Evolutionary conservation across 345 rosid genomes (phyloP).

Genomic region (Moringa oleifera): DNA sequence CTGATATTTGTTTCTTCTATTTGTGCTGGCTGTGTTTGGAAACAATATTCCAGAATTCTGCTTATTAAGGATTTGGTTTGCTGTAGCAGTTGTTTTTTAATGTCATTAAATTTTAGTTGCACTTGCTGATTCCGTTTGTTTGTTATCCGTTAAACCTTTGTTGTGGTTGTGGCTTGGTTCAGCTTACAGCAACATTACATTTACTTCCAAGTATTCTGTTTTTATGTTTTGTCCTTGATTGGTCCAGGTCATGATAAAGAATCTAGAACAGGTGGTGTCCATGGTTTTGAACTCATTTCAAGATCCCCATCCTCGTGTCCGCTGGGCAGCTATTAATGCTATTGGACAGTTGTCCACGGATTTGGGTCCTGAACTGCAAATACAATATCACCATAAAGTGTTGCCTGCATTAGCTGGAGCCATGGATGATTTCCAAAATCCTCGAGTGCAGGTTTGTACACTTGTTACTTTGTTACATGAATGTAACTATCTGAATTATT

Average conservation of each 20-base stretch:
- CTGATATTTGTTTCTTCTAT: no score
- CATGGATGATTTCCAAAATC: slow-evolving; percentile 98
- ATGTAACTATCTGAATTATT: not conserved
- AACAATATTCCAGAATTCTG: no score
- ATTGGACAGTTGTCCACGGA: slow-evolving; percentile 97
- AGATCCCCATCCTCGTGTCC: slow-evolving; percentile 90
- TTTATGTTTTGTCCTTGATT: not conserved
- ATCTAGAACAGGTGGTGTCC: slow-evolving; percentile 74
- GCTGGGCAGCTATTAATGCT: slow-evolving; percentile 99
- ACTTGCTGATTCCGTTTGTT: no score
- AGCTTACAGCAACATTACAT: no score
- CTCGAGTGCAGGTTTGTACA: slow-evolving; percentile 84
- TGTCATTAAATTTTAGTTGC: no score
- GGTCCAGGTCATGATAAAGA: slow-evolving; percentile 82
- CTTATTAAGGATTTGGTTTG: no score
- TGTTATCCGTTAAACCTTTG: no score
- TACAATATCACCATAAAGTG: slow-evolving; percentile 76
- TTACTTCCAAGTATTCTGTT: no score
- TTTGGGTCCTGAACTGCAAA: slow-evolving; percentile 98
- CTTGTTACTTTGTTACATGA: not conserved
- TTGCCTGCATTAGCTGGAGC: slow-evolving; percentile 83
- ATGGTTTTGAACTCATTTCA: slow-evolving; percentile 85
- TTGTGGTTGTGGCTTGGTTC: no score
- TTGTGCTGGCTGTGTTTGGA: no score
- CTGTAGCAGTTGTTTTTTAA: no score